Evolutionary conservation across 2,329 filamentous ascomycete genomes (phyloP).

Genomic region (Drechslerella dactyloides): DNA sequence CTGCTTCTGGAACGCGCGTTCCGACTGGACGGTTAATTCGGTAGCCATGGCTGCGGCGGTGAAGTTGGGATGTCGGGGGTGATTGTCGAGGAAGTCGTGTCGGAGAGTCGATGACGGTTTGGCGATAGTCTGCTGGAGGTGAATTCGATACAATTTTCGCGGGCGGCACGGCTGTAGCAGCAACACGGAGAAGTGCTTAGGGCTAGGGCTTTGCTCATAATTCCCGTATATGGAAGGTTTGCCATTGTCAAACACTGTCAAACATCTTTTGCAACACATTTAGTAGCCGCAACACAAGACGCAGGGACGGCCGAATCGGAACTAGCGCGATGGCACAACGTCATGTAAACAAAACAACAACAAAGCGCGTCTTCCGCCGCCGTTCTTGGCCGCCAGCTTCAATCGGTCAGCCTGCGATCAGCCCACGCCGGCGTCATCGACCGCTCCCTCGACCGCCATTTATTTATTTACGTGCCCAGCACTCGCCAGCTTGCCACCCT

Average conservation of each 20-base stretch:
- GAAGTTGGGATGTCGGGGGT: slow-evolving; percentile 58
- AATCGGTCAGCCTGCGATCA: slow-evolving; percentile 32
- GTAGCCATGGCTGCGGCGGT: slow-evolving; percentile 80
- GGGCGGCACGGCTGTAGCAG: slow-evolving; percentile 17
- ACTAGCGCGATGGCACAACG: slow-evolving; percentile 14
- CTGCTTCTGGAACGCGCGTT: slow-evolving; percentile 99
- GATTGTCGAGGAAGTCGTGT: slow-evolving; percentile 51
- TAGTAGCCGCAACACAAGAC: not conserved
- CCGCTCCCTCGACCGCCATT: slow-evolving; percentile 8
- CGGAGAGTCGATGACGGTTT: slow-evolving; percentile 11
- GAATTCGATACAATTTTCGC: slow-evolving; percentile 36
- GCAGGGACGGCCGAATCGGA: slow-evolving; percentile 15
- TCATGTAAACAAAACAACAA: slow-evolving; percentile 52
- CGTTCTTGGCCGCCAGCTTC: slow-evolving; percentile 3
- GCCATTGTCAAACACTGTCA: not conserved
- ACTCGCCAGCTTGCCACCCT: not conserved
- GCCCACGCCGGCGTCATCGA: slow-evolving; percentile 42
- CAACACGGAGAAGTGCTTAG: slow-evolving; percentile 4
- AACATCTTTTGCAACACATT: too few species aligned
- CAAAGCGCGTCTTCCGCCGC: slow-evolving; percentile 44
- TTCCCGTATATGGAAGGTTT: slow-evolving; percentile 2
- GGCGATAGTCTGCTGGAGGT: slow-evolving; percentile 36
- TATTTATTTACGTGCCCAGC: slow-evolving; percentile 7
- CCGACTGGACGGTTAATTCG: slow-evolving; percentile 99
- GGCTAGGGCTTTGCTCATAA: slow-evolving; percentile 41